phyloP scores from a whole-genome alignment of 1,284 basidiomycete species.

The Trichosporon faecale region DNA sequence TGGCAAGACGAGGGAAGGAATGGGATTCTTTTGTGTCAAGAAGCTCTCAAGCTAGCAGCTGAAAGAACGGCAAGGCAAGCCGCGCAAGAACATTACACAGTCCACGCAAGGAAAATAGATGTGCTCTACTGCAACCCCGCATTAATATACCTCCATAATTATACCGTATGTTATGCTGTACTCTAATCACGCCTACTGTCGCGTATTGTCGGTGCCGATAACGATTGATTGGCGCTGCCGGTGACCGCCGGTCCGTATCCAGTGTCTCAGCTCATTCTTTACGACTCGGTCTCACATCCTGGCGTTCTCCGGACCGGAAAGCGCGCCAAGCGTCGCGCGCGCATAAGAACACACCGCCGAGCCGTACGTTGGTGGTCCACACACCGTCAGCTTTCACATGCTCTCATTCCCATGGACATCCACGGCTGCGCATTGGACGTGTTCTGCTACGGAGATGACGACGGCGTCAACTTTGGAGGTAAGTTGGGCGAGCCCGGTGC shows the following conservation, averaged over 20 bases:
- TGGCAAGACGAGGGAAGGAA: slow-evolving; percentile 70
- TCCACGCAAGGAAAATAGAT: neutral
- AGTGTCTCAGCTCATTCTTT: neutral
- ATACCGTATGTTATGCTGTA: slow-evolving; percentile 1
- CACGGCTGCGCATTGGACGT: neutral
- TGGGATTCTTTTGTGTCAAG: slow-evolving; percentile 78
- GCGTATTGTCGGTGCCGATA: neutral
- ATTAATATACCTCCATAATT: slow-evolving; percentile 8
- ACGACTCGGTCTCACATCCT: neutral
- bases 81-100: neutral
- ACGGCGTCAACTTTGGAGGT: neutral
- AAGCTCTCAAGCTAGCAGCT: slow-evolving; percentile 7
- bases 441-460: neutral
- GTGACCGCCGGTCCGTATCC: neutral
- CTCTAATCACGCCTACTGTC: neutral
- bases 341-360: neutral
- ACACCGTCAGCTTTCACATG: neutral
- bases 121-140: neutral
- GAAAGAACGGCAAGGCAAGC: neutral
- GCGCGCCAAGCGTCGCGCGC: neutral
- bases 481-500: neutral
- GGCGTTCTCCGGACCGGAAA: neutral
- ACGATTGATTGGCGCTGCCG: neutral
- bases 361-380: neutral
- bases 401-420: neutral